Percentiles rank a stretch among this genome's conserved stretches.
Evolutionary conservation across 2,329 filamentous ascomycete genomes (phyloP).

Genomic region (Rhytidhysteron rufulum): DNA sequence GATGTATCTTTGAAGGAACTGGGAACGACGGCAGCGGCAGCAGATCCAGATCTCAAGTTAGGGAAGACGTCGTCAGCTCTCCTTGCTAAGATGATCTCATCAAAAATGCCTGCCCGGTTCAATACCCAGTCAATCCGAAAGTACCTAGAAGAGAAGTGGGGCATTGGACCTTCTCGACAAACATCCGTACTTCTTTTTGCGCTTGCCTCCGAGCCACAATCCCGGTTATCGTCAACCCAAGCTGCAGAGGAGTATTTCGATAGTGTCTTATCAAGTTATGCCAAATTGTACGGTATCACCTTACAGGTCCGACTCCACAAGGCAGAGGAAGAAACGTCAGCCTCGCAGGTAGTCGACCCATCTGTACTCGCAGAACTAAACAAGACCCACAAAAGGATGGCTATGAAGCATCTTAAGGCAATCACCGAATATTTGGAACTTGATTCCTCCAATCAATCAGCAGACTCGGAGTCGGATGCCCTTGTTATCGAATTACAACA

Average conservation of each 20-base stretch:
- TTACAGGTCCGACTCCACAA: not conserved
- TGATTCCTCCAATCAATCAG: not conserved
- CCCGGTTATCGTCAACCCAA: not conserved
- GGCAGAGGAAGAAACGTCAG: not conserved
- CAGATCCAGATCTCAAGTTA: not conserved
- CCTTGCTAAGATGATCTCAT: not conserved
- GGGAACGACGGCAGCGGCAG: not conserved
- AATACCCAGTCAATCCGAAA: not conserved
- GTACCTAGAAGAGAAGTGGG: not conserved
- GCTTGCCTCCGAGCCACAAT: not conserved
- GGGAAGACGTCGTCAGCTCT: not conserved
- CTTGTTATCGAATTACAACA: slow-evolving; percentile 9
- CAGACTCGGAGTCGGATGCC: not conserved
- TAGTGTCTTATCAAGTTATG: not conserved
- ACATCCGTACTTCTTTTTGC: slow-evolving; percentile 1
- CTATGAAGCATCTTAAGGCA: not conserved
- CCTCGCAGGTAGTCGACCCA: not conserved
- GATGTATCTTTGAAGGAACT: not conserved
- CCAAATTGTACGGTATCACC: not conserved
- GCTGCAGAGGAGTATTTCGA: slow-evolving; percentile 1
- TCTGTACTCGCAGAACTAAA: not conserved
- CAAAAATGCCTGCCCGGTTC: slow-evolving; percentile 2
- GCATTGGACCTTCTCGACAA: slow-evolving; percentile 1
- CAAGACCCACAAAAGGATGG: not conserved
- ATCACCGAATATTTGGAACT: not conserved